Evolutionary conservation across 1,139 yeast species (phyloP).

Genomic region (Diutina neorugosa): DNA sequence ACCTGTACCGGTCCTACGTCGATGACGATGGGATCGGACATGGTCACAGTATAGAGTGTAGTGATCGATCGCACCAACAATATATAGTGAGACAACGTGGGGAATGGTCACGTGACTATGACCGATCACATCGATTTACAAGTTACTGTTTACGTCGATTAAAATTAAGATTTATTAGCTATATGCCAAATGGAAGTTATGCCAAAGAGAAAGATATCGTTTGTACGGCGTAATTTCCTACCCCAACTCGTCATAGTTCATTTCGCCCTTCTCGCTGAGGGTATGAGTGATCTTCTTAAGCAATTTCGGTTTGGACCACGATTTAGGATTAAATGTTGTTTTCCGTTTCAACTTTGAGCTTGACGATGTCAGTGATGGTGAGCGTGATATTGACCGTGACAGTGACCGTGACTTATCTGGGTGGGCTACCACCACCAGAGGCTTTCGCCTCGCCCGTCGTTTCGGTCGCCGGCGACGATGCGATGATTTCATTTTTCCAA

Average conservation of each 20-base stretch:
- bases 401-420: neutral
- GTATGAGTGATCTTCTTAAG: neutral
- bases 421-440: neutral
- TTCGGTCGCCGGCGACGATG: neutral
- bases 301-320: neutral
- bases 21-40: conserved; percentile 1
- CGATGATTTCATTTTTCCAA: neutral
- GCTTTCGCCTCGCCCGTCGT: neutral
- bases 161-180: neutral
- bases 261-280: neutral
- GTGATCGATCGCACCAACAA: too few relatives aligned
- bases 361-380: neutral
- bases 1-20: neutral
- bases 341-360: neutral
- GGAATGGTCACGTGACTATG: too few relatives aligned
- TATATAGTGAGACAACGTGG: neutral
- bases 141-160: too few relatives aligned
- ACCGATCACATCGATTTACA: too few relatives aligned
- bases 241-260: neutral
- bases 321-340: neutral
- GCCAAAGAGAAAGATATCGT: neutral
- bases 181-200: neutral
- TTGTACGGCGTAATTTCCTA: neutral
- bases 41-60: too few relatives aligned
- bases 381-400: neutral